phyloP scores from a whole-genome alignment of 257 asterid genomes.

The Penstemon newberryi region DNA sequence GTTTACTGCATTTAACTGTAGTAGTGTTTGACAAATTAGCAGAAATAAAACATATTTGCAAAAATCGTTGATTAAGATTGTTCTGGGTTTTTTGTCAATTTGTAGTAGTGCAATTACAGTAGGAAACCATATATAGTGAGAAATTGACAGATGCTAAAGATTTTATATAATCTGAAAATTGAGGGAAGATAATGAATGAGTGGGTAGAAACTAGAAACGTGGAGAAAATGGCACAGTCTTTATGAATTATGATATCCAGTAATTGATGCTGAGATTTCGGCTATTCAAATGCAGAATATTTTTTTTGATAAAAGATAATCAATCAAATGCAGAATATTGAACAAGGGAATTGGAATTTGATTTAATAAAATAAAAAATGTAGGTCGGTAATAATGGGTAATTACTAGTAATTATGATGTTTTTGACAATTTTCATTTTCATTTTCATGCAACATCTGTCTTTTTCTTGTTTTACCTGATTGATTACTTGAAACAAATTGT shows the following conservation, averaged over 20 bases:
- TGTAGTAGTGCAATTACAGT: background rate
- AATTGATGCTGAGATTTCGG: background rate
- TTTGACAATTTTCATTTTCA: too few relatives aligned
- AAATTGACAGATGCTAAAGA: background rate
- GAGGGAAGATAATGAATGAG: slow-evolving; percentile 21
- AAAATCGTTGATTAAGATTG: background rate
- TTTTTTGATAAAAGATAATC: too few relatives aligned
- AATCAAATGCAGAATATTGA: background rate
- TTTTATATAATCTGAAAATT: background rate
- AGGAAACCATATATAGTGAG: slow-evolving; percentile 8
- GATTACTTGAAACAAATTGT: too few relatives aligned
- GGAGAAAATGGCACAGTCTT: background rate
- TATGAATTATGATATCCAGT: background rate
- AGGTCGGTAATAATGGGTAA: too few relatives aligned
- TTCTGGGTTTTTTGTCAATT: background rate
- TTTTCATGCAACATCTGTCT: too few relatives aligned
- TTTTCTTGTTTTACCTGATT: too few relatives aligned
- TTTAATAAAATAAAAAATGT: too few relatives aligned
- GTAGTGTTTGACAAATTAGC: background rate
- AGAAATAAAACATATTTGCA: background rate
- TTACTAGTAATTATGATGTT: too few relatives aligned
- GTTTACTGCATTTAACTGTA: background rate
- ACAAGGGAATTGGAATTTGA: background rate
- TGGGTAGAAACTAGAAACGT: slow-evolving; percentile 16
- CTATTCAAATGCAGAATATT: background rate